Base-by-base conservation (phyloP, 192 early-diverging fungal species). In the Paraglomus brasilianum region DNA sequence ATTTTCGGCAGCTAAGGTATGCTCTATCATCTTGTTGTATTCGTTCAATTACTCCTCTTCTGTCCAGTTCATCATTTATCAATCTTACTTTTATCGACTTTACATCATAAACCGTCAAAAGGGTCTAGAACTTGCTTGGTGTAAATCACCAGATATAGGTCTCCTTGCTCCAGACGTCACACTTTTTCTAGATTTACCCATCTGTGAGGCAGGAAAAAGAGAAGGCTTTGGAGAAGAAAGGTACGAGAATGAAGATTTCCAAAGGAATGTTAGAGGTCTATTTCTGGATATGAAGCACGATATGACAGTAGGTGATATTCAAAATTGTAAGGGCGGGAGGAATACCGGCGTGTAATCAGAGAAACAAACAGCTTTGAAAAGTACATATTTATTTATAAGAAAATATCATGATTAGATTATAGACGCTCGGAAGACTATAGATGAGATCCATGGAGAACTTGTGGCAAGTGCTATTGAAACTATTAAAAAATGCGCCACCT, bases 141-240 rank as follows among this genome's bases (percentile, higher is more conserved):
- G 95, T 77, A 90, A 86, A 76, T 73, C 80, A 1, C 87, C 91
- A 11, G 97, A 99, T 76, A 77, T 84, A 22, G 96, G 96, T 1
- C 78, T 99, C 17, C 70, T 93, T 0, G 78, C 80, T 5, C 96
- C 96, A 15, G 96, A 98, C 65, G 46, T 92, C 7, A 91, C 96
- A 19, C 79, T 98, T 45, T 99, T 93, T 72, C 68, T 98, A 66
- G 93, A 98, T 64, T 81, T 97, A 40, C 80, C 87, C 5, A 83
- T 88, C 2, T 81, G 87, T 9, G 90, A 87, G 43, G 92, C 94
- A 0, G 87, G 88, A 24, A 79, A 83, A 61, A 82, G 95, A 19
- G 87, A 82, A 8, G 95, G 90, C n/a, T 99, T 87, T 78, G 97
- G 97, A 22, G 84, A 87, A 11, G 97, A 99, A 71, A 81, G 93